Conservation (phyloP, 345 rosid species). For the Trapa bicornis region DNA sequence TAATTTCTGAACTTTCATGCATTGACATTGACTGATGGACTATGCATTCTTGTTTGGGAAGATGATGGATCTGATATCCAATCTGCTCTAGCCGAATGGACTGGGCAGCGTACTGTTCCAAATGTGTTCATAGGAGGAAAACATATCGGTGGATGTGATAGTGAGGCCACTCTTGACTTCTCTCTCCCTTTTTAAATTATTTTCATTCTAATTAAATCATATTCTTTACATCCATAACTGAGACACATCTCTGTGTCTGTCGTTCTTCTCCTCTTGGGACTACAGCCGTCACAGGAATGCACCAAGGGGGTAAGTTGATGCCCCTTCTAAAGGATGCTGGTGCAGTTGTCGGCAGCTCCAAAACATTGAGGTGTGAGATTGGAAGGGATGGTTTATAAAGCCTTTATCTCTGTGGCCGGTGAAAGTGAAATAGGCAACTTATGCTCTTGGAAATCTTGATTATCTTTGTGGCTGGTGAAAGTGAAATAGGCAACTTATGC, state of each 20-base stretch:
- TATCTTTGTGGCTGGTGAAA: too few relatives aligned
- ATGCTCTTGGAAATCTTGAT: too few relatives aligned
- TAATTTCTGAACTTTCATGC: not conserved
- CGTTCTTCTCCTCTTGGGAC: not conserved
- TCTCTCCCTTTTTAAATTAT: not conserved
- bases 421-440: too few relatives aligned
- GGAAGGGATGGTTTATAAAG: too few relatives aligned
- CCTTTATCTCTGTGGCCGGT: too few relatives aligned
- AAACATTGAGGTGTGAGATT: not conserved
- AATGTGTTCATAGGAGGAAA: constrained; percentile 57
- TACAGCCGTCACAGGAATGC: constrained; percentile 2
- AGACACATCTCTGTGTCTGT: not conserved
- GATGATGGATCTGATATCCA: constrained; percentile 40
- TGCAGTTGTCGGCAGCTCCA: not conserved
- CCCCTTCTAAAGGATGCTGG: constrained; percentile 6
- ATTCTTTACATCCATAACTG: not conserved
- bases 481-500: too few relatives aligned
- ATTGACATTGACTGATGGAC: not conserved
- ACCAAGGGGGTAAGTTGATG: not conserved
- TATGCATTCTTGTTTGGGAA: constrained; percentile 7
- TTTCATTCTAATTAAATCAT: not conserved
- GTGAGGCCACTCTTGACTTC: constrained; percentile 19
- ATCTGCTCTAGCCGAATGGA: constrained; percentile 45
- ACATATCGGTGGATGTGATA: constrained; percentile 59
- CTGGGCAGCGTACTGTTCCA: constrained; percentile 53